Conservation (phyloP, 83 land plant genomes). For the Diphasiastrum complanatum region DNA sequence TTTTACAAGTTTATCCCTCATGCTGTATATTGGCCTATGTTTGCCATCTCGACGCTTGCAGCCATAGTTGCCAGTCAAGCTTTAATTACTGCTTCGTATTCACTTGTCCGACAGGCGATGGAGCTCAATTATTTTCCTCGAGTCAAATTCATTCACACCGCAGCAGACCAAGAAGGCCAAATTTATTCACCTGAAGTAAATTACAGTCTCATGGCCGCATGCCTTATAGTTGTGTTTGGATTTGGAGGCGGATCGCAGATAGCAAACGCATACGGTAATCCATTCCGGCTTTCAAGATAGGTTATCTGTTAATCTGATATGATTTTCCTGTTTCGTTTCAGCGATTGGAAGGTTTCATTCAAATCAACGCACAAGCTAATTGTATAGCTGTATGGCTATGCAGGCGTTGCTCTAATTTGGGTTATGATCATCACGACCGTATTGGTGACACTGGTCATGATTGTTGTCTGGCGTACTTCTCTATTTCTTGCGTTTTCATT, state of each 20-base stretch:
- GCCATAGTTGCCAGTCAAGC: conserved; percentile 46
- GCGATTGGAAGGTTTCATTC: too few species aligned
- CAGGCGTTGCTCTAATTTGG: conserved; percentile 1
- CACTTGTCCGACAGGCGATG: conserved; percentile 33
- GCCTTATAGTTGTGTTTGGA: conserved; percentile 18
- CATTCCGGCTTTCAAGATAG: not conserved
- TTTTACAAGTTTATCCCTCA: conserved; percentile 31
- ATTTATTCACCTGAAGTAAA: conserved; percentile 39
- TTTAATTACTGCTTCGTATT: conserved; percentile 40
- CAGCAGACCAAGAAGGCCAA: conserved; percentile 31
- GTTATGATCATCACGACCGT: conserved; percentile 3
- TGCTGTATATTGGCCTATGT: conserved; percentile 45
- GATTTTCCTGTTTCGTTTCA: too few species aligned
- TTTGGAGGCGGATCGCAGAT: conserved; percentile 26
- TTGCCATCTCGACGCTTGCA: conserved; percentile 37
- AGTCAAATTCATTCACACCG: conserved; percentile 37
- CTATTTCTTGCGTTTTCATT: not conserved
- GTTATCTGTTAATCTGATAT: not conserved
- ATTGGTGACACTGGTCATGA: not conserved
- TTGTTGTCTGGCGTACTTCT: not conserved
- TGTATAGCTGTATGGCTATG: too few species aligned
- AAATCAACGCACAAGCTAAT: too few species aligned
- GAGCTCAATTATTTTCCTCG: conserved; percentile 39
- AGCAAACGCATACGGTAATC: conserved; percentile 35
- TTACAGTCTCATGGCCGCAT: conserved; percentile 28